Evolutionary conservation across 2,329 filamentous ascomycete species (phyloP), one percentile per base, ranked within the genome.

Genomic region (Achaetomium macrosporum): DNA sequence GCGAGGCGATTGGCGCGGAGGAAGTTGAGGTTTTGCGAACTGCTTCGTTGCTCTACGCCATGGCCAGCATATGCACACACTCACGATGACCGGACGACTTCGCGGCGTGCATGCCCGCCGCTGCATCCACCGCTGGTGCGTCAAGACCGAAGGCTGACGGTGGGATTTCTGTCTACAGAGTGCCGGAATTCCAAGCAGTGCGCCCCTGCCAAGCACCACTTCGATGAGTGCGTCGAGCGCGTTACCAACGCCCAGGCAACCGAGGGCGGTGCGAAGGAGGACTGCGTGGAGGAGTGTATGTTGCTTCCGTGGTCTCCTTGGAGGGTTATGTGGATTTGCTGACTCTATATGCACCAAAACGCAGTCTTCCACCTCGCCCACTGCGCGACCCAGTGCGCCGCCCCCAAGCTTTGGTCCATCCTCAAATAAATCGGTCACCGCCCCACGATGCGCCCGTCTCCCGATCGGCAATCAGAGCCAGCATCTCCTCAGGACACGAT

Each of bases 281-380:
- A 97, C 78, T 99, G 93, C 68, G 90, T 97, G 63, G 93, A 99
- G 80, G 93, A 99, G 80, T 99, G 93, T 97, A 87, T 75, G 91
- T 65, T 15, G 49, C 20, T 15, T 29, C 42, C 3, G 10, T 9
- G 3, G 4, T 35, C 10, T 15, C 11, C 10, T 15, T 9, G 10
- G 33, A 15, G 10, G 10, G 5, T 3, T 35, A 15, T 35, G 33
- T 15, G 10, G 13, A n/a, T 37, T 16, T 36, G 20, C 50, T 54
- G 29, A 47, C 20, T 10, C 17, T 4, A 15, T 35, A 16, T 37
- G 12, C 3, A 7, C 7, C 33, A 15, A 41, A 40, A 16, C 47
- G n/a, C 64, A 96, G 92, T 96, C 81, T 99, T 99, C 87, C 92
- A 99, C 76, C 88, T 99, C 66, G 85, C 88, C 66, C 93, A 97